Evolutionary conservation across 2,329 filamentous ascomycete genomes (phyloP), one percentile per base, ranked within the genome.

Genomic region (Aspergillus clavatus): DNA sequence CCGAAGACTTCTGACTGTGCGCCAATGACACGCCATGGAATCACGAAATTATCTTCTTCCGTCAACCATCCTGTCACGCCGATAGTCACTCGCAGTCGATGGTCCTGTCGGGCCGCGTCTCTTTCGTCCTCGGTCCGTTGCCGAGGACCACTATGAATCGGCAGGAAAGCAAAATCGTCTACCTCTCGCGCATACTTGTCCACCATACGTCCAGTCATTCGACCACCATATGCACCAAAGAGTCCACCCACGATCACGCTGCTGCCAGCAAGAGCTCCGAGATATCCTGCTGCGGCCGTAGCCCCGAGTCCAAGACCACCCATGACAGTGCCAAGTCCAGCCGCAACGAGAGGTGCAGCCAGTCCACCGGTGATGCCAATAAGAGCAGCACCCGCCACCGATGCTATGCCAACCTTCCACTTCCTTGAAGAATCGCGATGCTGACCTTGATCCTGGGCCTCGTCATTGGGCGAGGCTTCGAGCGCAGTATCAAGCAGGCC

Each of bases 151-250:
- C 82, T n/a, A n/a, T n/a, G 80, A 12, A 95, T 73, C 0, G 89
- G 87, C 8, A 95, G 69, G 57, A 97, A 87, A 0, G 82, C 88
- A 66, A 96, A 95, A 60, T 97, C 90, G 57, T 88, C 82, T 12
- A 97, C 84, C 53, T 95, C 89, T 55, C 82, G 83, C 8, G 86
- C 80, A 63, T 94, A 95, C n/a, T 84, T 77, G 53, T 95, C 88
- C 76, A 96, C 86, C 76, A 90, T 88, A 63, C 89, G 84, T 42
- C 83, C 82, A 0, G 86, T 87, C 76, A 95, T 90, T 27, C 84
- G 81, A 1, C 84, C 83, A 35, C 87, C 87, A 61, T 94, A 95
- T n/a, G 93, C 87, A 7, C 93, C 93, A 60, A 97, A 96, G 29
- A 97, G 72, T 28, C 86, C 82, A 12, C 90, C 91, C 23, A 95